Conservation (phyloP, 176 grass and related monocot genomes). For the Musa beccarii region DNA sequence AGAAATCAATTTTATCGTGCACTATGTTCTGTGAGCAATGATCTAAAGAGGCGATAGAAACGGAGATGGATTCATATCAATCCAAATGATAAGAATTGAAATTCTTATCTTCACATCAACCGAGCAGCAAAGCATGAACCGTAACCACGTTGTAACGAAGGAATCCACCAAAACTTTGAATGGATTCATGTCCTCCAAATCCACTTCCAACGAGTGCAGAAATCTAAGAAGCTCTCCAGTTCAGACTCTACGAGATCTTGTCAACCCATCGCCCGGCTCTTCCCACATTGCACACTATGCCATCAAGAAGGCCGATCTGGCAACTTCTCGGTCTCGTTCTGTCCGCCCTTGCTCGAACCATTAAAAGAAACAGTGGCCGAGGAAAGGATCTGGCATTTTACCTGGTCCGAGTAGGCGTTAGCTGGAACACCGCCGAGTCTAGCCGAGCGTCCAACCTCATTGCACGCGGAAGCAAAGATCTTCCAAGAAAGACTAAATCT, state of each 20-base stretch:
- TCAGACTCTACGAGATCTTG: background rate
- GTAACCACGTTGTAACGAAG: background rate
- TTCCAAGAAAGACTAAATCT: constrained; percentile 14
- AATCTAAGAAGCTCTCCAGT: background rate
- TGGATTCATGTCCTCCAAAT: background rate
- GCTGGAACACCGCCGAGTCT: constrained; percentile 79
- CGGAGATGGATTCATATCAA: background rate
- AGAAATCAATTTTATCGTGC: background rate
- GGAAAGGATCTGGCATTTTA: constrained; percentile 31
- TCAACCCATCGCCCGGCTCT: background rate
- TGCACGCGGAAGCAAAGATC: background rate
- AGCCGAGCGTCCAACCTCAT: constrained; percentile 70
- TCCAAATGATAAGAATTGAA: background rate
- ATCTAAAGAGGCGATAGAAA: background rate
- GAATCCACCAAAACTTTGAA: background rate
- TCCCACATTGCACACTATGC: background rate
- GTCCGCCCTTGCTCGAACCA: background rate
- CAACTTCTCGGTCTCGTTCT: too few species aligned
- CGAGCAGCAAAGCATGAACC: too few species aligned
- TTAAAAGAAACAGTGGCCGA: background rate
- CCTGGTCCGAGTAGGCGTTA: constrained; percentile 91
- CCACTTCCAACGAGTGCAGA: background rate
- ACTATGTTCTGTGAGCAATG: background rate
- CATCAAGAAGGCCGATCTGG: background rate
- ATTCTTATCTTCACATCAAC: background rate